Base-by-base conservation (phyloP, 73 alveolate species). In the Tetrahymena elliotti region DNA sequence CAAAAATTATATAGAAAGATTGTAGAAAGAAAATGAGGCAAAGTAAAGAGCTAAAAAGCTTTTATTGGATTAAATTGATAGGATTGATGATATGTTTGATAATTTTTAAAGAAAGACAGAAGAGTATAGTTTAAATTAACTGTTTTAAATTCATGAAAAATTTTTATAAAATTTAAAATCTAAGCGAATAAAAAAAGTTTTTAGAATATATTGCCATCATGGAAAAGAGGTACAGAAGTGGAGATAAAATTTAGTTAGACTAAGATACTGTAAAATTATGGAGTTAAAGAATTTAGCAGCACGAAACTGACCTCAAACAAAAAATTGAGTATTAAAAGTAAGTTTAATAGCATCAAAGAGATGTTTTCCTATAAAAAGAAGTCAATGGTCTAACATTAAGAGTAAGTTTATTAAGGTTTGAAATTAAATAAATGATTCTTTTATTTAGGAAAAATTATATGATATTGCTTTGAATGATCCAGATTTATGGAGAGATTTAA, bases 381-480 rank as follows among this genome's bases (percentile, higher is more conserved):
- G 88, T 68, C 36, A 68, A 68, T 68, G 88, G 88, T 6, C 88
- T 68, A 4, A 68, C 88, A 22, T 31, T 68, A 4, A 68, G 88
- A 68, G 88, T 68, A 68, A 68, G 2, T 24, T 68, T 68, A 83
- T 83, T 27, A 31, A 33, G 24, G 11, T 39, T n/a, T 3, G 1
- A 11, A 5, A 39, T 27, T 38, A 35, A 16, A 24, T 35, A 16
- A 37, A 35, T 39, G 31, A 83, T 33, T 33, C 13, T 24, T 37
- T 33, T 33, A 13, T 35, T 12, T 16, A 38, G 84, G 95, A 94
- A 94, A 94, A 94, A 83, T 33, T 94, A 37, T 94, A 36, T 84
- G 96, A 94, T 68, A 94, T 94, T 33, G 96, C 96, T 2, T 68
- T 94, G 16, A 94, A 94, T 84, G 96, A 94, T 34, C 96, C 96